Conservation (phyloP, 2,329 filamentous ascomycete genomes). For the Penicillium thymicola region DNA sequence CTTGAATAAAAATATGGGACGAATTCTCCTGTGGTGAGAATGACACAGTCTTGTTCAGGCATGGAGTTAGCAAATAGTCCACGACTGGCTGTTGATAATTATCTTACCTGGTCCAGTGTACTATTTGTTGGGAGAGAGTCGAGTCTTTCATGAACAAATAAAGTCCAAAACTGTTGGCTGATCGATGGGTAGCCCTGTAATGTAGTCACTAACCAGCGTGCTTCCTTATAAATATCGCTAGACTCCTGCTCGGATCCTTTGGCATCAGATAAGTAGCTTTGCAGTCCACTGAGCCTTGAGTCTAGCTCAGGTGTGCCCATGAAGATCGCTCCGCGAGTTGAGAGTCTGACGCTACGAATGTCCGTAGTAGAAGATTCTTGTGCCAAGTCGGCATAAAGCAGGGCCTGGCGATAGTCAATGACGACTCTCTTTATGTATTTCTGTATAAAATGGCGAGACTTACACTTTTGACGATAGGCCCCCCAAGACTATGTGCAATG, state of each 20-base stretch:
- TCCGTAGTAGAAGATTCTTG: conserved; percentile 11
- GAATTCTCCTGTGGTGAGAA: neutral
- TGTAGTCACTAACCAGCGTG: conserved; percentile 8
- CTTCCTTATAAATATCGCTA: conserved; percentile 12
- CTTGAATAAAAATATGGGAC: conserved; percentile 25
- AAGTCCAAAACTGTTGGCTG: conserved; percentile 1
- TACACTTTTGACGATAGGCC: conserved; percentile 30
- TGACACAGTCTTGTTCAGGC: neutral
- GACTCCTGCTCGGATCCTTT: conserved; percentile 26
- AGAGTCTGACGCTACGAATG: conserved; percentile 16
- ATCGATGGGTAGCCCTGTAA: conserved; percentile 7
- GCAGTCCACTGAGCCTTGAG: conserved; percentile 31
- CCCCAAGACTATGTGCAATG: conserved; percentile 30
- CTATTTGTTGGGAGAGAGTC: neutral
- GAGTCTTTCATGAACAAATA: conserved; percentile 5
- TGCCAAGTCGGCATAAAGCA: conserved; percentile 11
- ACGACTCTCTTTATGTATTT: conserved; percentile 1
- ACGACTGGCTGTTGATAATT: neutral
- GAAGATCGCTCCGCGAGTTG: conserved; percentile 33
- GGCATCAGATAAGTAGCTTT: conserved; percentile 28
- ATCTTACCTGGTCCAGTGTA: conserved; percentile 3
- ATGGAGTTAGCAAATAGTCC: neutral
- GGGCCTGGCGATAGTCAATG: conserved; percentile 3
- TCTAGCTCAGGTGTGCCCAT: conserved; percentile 40
- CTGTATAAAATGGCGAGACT: neutral